Percentiles rank a stretch among this genome's conserved stretches.
Evolutionary conservation across 176 grass and related monocot species (phyloP).

Genomic region (Olyra latifolia): DNA sequence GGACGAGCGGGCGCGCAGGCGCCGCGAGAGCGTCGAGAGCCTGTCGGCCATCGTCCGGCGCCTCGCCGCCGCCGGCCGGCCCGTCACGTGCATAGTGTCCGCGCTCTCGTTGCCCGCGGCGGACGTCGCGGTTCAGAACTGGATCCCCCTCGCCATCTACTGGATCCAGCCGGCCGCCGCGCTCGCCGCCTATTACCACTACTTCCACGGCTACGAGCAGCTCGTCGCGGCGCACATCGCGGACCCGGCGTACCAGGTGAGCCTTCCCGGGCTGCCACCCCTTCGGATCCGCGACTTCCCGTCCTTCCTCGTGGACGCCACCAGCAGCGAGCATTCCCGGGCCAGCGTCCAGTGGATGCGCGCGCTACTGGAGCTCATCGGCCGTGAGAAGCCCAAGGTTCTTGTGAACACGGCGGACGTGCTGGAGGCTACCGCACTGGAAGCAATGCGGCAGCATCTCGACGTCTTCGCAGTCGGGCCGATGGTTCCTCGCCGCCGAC

Average conservation of each 20-base stretch:
- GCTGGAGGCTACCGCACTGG: constrained; percentile 22
- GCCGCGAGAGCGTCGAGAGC: neutral
- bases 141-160: constrained; percentile 28
- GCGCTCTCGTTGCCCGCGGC: constrained; percentile 25
- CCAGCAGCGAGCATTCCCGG: neutral
- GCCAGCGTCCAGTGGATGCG: neutral
- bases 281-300: constrained; percentile 41
- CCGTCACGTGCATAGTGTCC: constrained; percentile 34
- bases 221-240: neutral
- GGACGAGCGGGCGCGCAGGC: neutral
- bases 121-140: constrained; percentile 31
- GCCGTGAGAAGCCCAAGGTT: constrained; percentile 15
- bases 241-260: neutral
- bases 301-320: constrained; percentile 1
- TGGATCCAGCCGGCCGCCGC: constrained; percentile 42
- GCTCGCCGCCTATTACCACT: constrained; percentile 41
- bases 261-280: constrained; percentile 18
- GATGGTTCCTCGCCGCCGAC: neutral
- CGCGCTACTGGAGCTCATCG: neutral
- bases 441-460: neutral
- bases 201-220: constrained; percentile 34
- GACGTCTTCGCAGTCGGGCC: constrained; percentile 30
- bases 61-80: neutral
- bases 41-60: constrained; percentile 19
- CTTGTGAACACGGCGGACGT: constrained; percentile 39